Percentiles rank a stretch among this genome's conserved stretches.
Conservation (phyloP, 129 eudicot species). For the Chrysanthemum lavandulifolium region DNA sequence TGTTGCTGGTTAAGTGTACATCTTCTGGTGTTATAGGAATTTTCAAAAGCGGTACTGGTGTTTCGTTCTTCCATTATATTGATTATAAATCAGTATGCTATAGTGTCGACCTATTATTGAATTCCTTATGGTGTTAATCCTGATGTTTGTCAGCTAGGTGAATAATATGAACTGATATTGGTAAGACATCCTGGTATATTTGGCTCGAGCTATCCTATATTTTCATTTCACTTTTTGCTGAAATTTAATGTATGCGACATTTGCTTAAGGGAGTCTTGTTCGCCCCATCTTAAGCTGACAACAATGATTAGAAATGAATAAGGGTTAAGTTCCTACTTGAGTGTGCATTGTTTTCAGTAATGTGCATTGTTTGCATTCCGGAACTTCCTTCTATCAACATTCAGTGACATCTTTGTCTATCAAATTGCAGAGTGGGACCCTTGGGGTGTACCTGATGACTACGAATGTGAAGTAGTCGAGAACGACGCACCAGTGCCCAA, state of each 20-base stretch:
- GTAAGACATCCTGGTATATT: neutral
- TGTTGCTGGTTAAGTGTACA: neutral
- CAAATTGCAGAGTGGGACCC: constrained; percentile 73
- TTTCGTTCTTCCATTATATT: neutral
- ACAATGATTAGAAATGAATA: neutral
- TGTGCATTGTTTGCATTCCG: neutral
- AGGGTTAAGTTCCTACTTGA: neutral
- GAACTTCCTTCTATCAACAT: neutral
- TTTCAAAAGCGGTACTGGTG: neutral
- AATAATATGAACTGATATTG: constrained; percentile 7
- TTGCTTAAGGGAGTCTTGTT: neutral
- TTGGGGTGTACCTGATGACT: constrained; percentile 95
- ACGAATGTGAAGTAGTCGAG: constrained; percentile 89
- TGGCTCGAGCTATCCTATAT: neutral
- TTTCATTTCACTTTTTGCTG: neutral
- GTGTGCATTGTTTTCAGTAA: neutral
- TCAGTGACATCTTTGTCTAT: neutral
- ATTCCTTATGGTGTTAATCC: constrained; percentile 4
- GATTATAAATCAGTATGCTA: neutral
- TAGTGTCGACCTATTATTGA: neutral
- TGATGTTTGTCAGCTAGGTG: neutral
- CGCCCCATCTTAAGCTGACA: neutral
- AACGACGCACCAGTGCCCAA: constrained; percentile 94
- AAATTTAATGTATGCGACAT: neutral
- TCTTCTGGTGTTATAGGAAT: constrained; percentile 3